phyloP scores from a whole-genome alignment of 257 asterid genomes.

The Fraxinus anomala region DNA sequence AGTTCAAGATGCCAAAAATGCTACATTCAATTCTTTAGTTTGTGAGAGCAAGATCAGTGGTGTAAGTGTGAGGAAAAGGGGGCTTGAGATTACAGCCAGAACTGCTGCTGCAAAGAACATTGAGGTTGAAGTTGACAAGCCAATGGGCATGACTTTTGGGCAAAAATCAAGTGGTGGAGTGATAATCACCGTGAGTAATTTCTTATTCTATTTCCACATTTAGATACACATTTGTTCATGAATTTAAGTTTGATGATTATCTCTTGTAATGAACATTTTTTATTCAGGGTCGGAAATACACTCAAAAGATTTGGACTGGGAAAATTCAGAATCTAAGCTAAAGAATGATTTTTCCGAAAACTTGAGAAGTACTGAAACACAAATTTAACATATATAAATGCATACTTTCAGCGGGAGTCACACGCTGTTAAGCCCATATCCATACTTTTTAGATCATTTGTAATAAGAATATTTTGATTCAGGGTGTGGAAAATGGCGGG shows the following conservation, averaged over 20 bases:
- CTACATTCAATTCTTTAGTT: conserved; percentile 45
- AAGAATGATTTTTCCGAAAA: too few species aligned
- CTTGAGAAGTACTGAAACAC: too few species aligned
- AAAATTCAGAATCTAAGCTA: background rate
- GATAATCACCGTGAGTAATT: conserved; percentile 65
- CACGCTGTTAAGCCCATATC: too few species aligned
- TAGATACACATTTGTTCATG: background rate
- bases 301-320: background rate
- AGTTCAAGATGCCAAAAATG: conserved; percentile 64
- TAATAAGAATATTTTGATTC: background rate
- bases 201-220: background rate
- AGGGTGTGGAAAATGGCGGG: conserved; percentile 90
- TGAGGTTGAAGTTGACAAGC: conserved; percentile 92
- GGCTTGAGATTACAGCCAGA: conserved; percentile 63
- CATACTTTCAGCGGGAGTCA: too few species aligned
- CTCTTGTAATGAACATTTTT: background rate
- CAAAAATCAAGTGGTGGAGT: conserved; percentile 92
- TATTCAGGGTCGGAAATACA: too few species aligned
- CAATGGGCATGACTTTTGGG: conserved; percentile 56
- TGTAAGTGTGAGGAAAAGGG: conserved; percentile 31
- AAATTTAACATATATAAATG: too few species aligned
- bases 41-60: conserved; percentile 33
- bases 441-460: too few species aligned
- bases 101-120: conserved; percentile 72
- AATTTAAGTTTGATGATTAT: background rate